Evolutionary conservation across 352 stramenopile species (phyloP).

Genomic region (Globisporangium nodosum): DNA sequence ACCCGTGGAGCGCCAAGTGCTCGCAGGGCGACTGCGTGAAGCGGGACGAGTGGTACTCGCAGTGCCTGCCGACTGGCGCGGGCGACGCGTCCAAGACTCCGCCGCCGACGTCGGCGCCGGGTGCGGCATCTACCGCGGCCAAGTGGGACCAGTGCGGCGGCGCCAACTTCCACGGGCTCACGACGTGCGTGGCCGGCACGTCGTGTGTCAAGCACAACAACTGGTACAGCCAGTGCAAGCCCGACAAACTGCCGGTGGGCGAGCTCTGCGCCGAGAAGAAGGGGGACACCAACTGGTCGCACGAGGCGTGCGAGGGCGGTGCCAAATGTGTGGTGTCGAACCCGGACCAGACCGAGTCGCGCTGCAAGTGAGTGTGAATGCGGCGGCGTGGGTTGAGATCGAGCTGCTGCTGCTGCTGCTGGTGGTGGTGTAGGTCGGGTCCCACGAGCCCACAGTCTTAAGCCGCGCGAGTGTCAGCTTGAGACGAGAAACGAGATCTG

Average conservation of each 20-base stretch:
- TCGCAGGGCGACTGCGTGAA: conserved; percentile 14
- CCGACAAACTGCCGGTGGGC: conserved; percentile 11
- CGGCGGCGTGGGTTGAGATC: background rate
- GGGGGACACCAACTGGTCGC: conserved; percentile 6
- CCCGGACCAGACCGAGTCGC: conserved; percentile 7
- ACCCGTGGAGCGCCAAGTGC: conserved; percentile 18
- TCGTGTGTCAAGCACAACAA: conserved; percentile 20
- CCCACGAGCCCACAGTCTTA: no score
- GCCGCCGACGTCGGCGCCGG: background rate
- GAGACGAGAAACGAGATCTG: no score
- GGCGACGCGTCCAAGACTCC: background rate
- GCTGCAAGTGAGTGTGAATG: conserved; percentile 1
- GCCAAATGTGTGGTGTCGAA: conserved; percentile 9
- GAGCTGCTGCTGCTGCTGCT: no score
- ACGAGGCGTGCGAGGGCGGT: conserved; percentile 3
- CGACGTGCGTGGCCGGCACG: conserved; percentile 14
- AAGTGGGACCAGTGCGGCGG: conserved; percentile 27
- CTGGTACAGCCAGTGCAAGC: conserved; percentile 26
- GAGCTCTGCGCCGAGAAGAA: conserved; percentile 13
- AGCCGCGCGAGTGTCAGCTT: no score
- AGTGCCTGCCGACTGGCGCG: conserved; percentile 10
- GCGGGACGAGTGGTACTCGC: conserved; percentile 22
- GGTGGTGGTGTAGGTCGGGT: no score
- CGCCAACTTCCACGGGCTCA: conserved; percentile 8
- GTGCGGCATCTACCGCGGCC: background rate